A percentile compares a stretch with the other conserved stretches of the same genome.
phyloP scores from a whole-genome alignment of 106 monocot genomes.

The Dioscorea alata region DNA sequence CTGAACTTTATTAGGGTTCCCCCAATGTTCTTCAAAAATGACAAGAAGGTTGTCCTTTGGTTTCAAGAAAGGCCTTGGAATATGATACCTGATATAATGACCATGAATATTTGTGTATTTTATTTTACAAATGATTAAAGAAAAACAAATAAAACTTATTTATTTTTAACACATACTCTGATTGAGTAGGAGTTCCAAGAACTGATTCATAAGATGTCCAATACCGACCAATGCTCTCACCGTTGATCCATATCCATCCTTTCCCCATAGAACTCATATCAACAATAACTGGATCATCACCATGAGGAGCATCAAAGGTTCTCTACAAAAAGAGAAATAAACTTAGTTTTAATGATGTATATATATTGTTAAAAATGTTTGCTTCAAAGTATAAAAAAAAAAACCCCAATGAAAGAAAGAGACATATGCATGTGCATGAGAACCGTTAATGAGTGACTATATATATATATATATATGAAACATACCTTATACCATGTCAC shows the following conservation, averaged over 20 bases:
- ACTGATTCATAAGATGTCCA: conserved; percentile 62
- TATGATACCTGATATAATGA: conserved; percentile 50
- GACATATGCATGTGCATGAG: too few relatives aligned
- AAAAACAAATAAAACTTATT: neutral
- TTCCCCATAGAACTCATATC: conserved; percentile 81
- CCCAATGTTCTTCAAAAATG: conserved; percentile 62
- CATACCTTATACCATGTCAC: conserved; percentile 50
- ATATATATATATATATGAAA: too few relatives aligned
- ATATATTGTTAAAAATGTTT: too few relatives aligned
- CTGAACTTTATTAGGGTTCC: conserved; percentile 43
- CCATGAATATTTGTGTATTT: neutral
- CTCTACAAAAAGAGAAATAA: conserved; percentile 19
- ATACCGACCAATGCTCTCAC: conserved; percentile 60
- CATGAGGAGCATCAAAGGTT: conserved; percentile 61
- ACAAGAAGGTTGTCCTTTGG: conserved; percentile 45
- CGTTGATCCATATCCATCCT: conserved; percentile 62
- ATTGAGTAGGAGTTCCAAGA: conserved; percentile 67
- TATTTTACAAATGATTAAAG: neutral
- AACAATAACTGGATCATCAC: conserved; percentile 54
- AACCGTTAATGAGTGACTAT: too few relatives aligned
- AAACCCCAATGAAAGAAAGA: too few relatives aligned
- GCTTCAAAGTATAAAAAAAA: too few relatives aligned
- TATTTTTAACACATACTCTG: conserved; percentile 37
- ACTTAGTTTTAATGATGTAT: too few relatives aligned
- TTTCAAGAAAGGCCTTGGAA: conserved; percentile 70